Evolutionary conservation across 345 rosid genomes (phyloP).

Genomic region (Bruguiera parviflora): DNA sequence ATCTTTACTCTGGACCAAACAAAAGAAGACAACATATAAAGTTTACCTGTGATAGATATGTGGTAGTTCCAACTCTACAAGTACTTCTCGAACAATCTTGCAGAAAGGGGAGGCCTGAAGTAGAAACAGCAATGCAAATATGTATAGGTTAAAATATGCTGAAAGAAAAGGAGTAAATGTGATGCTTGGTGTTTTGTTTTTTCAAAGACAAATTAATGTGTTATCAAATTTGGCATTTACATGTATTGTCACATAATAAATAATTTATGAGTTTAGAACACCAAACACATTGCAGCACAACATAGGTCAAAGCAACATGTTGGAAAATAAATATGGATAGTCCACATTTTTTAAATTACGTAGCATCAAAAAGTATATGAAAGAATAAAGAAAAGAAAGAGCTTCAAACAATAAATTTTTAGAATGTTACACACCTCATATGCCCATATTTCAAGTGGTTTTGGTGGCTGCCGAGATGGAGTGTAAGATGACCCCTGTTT

Average conservation of each 20-base stretch:
- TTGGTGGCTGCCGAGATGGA: slow-evolving; percentile 78
- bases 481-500: slow-evolving; percentile 68
- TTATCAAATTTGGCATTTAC: no score
- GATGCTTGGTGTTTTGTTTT: no score
- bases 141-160: no score
- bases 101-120: slow-evolving; percentile 86
- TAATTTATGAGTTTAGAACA: no score
- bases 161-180: no score
- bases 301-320: background rate
- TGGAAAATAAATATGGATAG: no score
- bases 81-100: slow-evolving; percentile 74
- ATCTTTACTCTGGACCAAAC: background rate
- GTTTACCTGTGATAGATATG: slow-evolving; percentile 67
- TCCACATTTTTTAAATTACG: slow-evolving; percentile 1
- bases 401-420: background rate
- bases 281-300: slow-evolving; percentile 1
- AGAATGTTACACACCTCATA: slow-evolving; percentile 51
- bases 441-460: slow-evolving; percentile 86
- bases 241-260: no score
- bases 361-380: background rate
- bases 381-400: background rate
- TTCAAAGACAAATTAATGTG: no score
- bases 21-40: background rate
- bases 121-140: background rate
- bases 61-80: slow-evolving; percentile 83